These are phyloP conservation scores for Fusarium haematococcum DNA, from an alignment of 2,329 filamentous ascomycete species.

Conservation along the genomic window DNA sequence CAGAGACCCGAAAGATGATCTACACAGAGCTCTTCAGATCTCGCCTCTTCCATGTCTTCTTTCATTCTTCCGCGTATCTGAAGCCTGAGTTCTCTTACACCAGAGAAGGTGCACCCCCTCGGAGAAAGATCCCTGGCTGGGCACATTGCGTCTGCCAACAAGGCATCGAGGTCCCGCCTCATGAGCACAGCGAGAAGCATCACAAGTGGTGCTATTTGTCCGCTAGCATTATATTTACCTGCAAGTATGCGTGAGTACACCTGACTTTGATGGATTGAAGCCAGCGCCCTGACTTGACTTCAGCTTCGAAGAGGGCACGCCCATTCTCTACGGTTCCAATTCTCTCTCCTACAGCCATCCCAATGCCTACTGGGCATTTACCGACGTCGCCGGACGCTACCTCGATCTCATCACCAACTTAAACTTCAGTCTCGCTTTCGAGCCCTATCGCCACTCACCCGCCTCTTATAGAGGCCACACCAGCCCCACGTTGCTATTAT, in stretches of 20 bases:
- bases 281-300: not conserved
- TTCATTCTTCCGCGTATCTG: not conserved
- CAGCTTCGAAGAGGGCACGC: not conserved
- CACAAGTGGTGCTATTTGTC: not conserved
- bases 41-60: not conserved
- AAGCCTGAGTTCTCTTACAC: not conserved
- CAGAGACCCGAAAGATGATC: constrained; percentile 3
- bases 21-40: not conserved
- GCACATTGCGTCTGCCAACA: not conserved
- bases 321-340: not conserved
- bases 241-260: not conserved
- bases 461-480: not conserved
- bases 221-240: not conserved
- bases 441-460: not conserved
- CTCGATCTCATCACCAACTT: not conserved
- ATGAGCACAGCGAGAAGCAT: not conserved
- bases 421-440: not conserved
- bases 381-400: not conserved
- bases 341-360: not conserved
- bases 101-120: not conserved
- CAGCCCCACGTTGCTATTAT: not conserved
- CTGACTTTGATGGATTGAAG: not conserved
- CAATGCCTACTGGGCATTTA: not conserved
- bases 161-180: not conserved
- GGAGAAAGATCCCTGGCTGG: not conserved